These are phyloP conservation scores for Graphium sp. DNA, from an alignment of 2,329 filamentous ascomycete species.

Conservation along the genomic window DNA sequence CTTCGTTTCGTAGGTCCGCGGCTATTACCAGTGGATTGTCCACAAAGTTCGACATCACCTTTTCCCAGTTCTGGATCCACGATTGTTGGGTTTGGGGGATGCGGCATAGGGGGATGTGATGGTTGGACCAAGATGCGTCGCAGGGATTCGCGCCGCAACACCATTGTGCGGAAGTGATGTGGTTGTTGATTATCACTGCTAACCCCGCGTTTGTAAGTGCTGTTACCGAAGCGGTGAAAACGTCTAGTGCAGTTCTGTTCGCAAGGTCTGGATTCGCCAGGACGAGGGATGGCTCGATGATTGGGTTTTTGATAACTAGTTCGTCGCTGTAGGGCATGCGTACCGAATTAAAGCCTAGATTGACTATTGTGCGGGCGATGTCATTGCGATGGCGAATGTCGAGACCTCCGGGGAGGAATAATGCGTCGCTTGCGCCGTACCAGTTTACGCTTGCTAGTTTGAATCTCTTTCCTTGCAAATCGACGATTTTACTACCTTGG, in stretches of 20 bases:
- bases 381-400: conserved; percentile 43
- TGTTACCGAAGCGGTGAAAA: conserved; percentile 40
- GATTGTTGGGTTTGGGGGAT: conserved; percentile 45
- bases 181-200: conserved; percentile 52
- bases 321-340: conserved; percentile 54
- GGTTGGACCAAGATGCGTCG: conserved; percentile 50
- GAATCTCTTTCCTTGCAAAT: conserved; percentile 36
- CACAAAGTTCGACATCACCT: conserved; percentile 40
- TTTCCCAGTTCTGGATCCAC: conserved; percentile 52
- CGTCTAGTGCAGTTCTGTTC: conserved; percentile 38
- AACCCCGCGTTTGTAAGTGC: conserved; percentile 44
- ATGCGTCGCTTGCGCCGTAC: conserved; percentile 54
- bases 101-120: conserved; percentile 42
- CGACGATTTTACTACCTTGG: conserved; percentile 41
- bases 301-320: conserved; percentile 43
- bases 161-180: conserved; percentile 53
- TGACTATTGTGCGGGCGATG: conserved; percentile 42
- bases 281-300: conserved; percentile 30
- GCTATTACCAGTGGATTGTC: conserved; percentile 46
- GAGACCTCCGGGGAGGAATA: conserved; percentile 46
- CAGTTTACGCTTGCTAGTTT: conserved; percentile 52
- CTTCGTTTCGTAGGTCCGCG: conserved; percentile 52
- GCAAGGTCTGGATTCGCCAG: conserved; percentile 43
- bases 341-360: conserved; percentile 54
- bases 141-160: conserved; percentile 53